A percentile compares a stretch with the other conserved stretches of the same genome.
phyloP scores from a whole-genome alignment of 2,329 filamentous ascomycete genomes.

The Fusarium graminum region DNA sequence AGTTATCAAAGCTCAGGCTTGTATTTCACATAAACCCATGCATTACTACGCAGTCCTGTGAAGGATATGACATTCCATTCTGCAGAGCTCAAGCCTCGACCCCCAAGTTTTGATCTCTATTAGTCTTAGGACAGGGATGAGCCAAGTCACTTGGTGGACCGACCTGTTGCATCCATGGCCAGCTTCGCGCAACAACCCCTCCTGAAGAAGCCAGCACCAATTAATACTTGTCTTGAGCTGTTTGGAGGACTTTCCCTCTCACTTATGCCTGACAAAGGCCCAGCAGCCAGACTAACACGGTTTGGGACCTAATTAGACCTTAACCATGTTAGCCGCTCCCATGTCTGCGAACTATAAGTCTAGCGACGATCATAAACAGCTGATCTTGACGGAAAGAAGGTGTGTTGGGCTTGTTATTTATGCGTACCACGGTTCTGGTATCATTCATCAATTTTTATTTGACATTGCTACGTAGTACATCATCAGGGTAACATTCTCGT shows the following conservation, averaged over 20 bases:
- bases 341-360: constrained; percentile 28
- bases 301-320: constrained; percentile 6
- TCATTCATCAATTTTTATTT: neutral
- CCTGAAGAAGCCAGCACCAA: constrained; percentile 13
- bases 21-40: neutral
- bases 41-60: neutral
- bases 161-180: neutral
- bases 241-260: constrained; percentile 17
- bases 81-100: too few species aligned
- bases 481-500: constrained; percentile 7
- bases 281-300: constrained; percentile 28
- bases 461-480: neutral
- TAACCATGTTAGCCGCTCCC: constrained; percentile 18
- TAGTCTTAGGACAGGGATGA: neutral
- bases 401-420: constrained; percentile 20
- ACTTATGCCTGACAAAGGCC: constrained; percentile 17
- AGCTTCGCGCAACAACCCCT: constrained; percentile 15
- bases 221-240: constrained; percentile 6
- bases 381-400: constrained; percentile 36
- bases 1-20: neutral
- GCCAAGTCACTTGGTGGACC: neutral
- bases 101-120: too few species aligned
- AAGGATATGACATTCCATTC: neutral
- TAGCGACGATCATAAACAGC: constrained; percentile 39
- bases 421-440: constrained; percentile 17